Base-by-base conservation (phyloP, 805 yeast species). In the Schwanniomyces polymorphus region DNA sequence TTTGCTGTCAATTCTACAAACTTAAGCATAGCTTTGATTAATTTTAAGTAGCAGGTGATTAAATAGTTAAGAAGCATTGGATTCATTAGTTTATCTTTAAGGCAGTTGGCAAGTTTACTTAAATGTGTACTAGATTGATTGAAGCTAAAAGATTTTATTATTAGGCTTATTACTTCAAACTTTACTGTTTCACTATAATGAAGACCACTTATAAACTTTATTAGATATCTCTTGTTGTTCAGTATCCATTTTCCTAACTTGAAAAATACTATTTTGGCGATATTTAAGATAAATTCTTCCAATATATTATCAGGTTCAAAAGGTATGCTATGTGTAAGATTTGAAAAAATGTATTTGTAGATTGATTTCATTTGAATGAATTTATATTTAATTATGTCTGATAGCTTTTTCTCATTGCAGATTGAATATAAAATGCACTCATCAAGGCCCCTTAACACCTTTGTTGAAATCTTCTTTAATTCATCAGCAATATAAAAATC, bases 391-490 rank as follows among this genome's bases (percentile, higher is more conserved):
- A 43, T 27, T 14, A 14, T n/a, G 2, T 37, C 38, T 12, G 26
- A 21, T 6, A 27, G 7, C 10, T n/a, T 27, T 17, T 27, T n/a
- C 38, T 43, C 42, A 37, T 17, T 23, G 16, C 38, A 38, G 10
- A 44, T 31, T 5, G 38, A 28, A 16, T 27, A 27, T 27, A 47
- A 38, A 4, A 44, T n/a, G 37, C 47, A 43, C 21, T 47, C 50
- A 39, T 47, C 50, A 3, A 47, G 34, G 8, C 27, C 16, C 12
- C 39, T 40, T 14, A 47, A 35, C 3, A 47, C 11, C 18, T 7
- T 17, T n/a, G 16, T 16, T 47, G 47, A 47, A 10, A 31, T n/a
- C n/a, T 27, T 17, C 14, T 38, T 27, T 7, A 14, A 14, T 14
- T 31, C 35, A 14, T 8, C 14, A 14, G 21, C 14, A 7, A 12